These are phyloP conservation scores for Mycena vulgaris DNA, from an alignment of 768 basidiomycete species.

Conservation along the genomic window DNA sequence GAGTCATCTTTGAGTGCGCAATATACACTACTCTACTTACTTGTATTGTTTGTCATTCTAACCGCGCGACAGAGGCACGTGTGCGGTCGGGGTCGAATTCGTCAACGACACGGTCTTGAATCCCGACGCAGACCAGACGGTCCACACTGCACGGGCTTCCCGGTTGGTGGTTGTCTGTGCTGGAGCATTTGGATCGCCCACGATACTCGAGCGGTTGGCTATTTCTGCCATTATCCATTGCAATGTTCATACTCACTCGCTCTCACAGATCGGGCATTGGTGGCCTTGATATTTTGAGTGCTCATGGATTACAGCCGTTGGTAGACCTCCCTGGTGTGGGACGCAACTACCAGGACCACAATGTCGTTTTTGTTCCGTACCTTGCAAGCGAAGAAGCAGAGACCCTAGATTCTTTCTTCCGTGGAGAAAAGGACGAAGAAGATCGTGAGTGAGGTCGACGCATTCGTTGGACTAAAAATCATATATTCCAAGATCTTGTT, in stretches of 20 bases:
- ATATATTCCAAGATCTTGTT: slow-evolving; percentile 5
- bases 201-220: slow-evolving; percentile 49
- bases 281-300: slow-evolving; percentile 51
- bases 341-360: slow-evolving; percentile 61
- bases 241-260: background rate
- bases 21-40: too few species aligned
- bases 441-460: slow-evolving; percentile 40
- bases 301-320: slow-evolving; percentile 52
- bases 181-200: slow-evolving; percentile 52
- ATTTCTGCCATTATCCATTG: slow-evolving; percentile 1
- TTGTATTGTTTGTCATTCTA: background rate
- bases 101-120: slow-evolving; percentile 41
- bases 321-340: slow-evolving; percentile 71
- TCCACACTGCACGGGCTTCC: slow-evolving; percentile 41
- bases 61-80: slow-evolving; percentile 25
- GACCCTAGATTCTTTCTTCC: slow-evolving; percentile 52
- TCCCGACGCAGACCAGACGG: slow-evolving; percentile 42
- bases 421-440: slow-evolving; percentile 44
- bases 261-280: slow-evolving; percentile 65
- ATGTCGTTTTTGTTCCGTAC: slow-evolving; percentile 46
- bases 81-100: slow-evolving; percentile 50
- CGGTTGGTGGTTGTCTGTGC: slow-evolving; percentile 48
- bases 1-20: slow-evolving; percentile 48
- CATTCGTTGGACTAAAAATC: slow-evolving; percentile 39
- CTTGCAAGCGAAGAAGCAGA: slow-evolving; percentile 47